Conservation (phyloP, 345 rosid species). For the Camelina hispida region DNA sequence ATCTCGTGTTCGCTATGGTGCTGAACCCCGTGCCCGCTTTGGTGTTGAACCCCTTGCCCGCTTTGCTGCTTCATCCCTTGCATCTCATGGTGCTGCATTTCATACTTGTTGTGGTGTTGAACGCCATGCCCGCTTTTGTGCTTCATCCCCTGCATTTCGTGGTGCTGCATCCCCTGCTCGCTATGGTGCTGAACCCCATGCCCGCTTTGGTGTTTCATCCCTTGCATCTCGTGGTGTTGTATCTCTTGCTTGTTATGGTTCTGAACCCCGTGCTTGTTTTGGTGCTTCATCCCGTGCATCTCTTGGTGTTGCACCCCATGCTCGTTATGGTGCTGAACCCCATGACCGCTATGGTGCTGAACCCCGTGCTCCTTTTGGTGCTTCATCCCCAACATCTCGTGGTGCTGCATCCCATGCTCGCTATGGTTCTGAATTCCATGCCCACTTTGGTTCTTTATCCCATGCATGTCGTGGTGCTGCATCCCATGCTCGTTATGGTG, state of each 20-base stretch:
- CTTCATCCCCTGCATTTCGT: no score
- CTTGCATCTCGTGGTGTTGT: no score
- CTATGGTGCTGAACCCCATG: no score
- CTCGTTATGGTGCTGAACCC: background rate
- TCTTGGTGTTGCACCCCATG: background rate
- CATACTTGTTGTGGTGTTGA: no score
- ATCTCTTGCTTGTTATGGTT: no score
- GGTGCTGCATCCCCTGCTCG: no score
- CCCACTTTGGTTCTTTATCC: background rate
- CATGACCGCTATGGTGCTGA: background rate
- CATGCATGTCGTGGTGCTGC: background rate
- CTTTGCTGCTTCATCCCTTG: no score
- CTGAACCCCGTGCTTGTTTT: background rate
- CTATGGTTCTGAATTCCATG: background rate
- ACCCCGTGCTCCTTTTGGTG: background rate
- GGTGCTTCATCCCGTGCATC: background rate
- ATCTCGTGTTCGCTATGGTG: background rate
- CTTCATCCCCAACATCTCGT: background rate
- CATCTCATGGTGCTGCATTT: no score
- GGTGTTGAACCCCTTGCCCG: no score
- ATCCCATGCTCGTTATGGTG: background rate
- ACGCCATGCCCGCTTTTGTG: no score
- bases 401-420: background rate
- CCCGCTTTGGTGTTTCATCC: no score
- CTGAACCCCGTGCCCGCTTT: background rate